Base-by-base conservation (phyloP, 192 early-diverging fungal genomes). In the Cladochytrium replicatum region DNA sequence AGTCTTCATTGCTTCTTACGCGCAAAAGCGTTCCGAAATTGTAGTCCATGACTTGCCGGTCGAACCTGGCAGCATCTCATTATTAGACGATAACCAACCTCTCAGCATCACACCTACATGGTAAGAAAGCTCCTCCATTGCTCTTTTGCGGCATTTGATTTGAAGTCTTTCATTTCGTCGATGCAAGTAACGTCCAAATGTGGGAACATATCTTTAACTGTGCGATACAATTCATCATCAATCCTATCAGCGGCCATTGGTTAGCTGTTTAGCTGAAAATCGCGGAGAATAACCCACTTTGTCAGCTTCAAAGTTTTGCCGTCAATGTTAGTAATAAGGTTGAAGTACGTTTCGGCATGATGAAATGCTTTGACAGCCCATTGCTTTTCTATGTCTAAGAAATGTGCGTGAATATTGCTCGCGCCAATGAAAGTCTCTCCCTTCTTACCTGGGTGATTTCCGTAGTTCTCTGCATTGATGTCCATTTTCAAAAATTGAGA, bases 351-450 rank as follows among this genome's bases (percentile, higher is more conserved):
- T 56, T 97, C 93, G 24, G 93, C 89, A 55, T 97, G 89, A 48
- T 90, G 86, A 70, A 89, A 81, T 39, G 91, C 89, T 74, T 91
- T 91, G 65, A 93, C 87, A 27, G 85, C 85, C 91, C 89, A 96
- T 55, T 92, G 89, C 75, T 86, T 88, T 74, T 93, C 90, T 29
- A 67, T 68, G 45, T 80, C 60, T 71, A n/a, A n/a, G n/a, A n/a
- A n/a, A n/a, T n/a, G n/a, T n/a, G n/a, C n/a, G n/a, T n/a, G n/a
- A 65, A 29, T 7, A 37, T 13, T 13, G 17, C 13, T 2, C 39
- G 26, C 2, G 19, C 26, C 2, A 2, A n/a, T n/a, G n/a, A n/a
- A n/a, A n/a, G n/a, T n/a, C 24, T 50, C 29, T 22, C 24, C 49
- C 25, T 23, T 32, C 23, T 22, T 26, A 51, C 49, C 49, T 4